Base-by-base conservation (phyloP, 805 yeast species). In the Candida oleophila region DNA sequence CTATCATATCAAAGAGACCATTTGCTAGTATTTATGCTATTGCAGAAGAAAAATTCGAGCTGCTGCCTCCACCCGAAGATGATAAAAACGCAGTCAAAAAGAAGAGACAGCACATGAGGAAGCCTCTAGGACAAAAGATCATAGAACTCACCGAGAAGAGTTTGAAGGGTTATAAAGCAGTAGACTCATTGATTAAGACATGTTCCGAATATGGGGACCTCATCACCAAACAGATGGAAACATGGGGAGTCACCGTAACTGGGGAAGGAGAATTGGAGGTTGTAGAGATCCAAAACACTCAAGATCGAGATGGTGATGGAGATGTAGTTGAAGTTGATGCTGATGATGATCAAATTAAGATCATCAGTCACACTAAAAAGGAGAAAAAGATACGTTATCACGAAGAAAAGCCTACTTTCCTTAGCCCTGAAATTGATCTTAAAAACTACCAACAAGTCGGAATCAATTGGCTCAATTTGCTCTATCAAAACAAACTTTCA, bases 401-500 rank as follows among this genome's bases (percentile, higher is more conserved):
- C 64, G 80, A 75, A 38, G 81, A 79, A 38, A 85, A 89, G 60
- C 99, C 99, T 2, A 61, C 66, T 14, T 65, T 85, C 35, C 65
- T 94, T 50, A 71, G 89, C 1, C 73, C 71, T 0, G 87, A 80
- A 18, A 74, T 89, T 15, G 79, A 78, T 35, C 73, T 94, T 56
- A 94, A 92, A 59, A 83, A 81, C 59, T 94, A 94, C 65, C 99
- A 94, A 70, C 94, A 90, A 56, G 96, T 91, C n/a, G 99, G 99
- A 40, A 69, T 94, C 44, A 94, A 94, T 63, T 94, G 99, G 99
- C 72, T 94, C 45, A 77, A 83, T 51, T 65, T 92, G 45, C 73
- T 94, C 25, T 94, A 92, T 63, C 81, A 80, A 48, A 82, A 86
- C 59, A 77, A 82, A 15, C 73, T 94, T 47, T 89, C 97, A 4